Base-by-base conservation (phyloP, 257 asterid genomes). In the Fraxinus pennsylvanica region DNA sequence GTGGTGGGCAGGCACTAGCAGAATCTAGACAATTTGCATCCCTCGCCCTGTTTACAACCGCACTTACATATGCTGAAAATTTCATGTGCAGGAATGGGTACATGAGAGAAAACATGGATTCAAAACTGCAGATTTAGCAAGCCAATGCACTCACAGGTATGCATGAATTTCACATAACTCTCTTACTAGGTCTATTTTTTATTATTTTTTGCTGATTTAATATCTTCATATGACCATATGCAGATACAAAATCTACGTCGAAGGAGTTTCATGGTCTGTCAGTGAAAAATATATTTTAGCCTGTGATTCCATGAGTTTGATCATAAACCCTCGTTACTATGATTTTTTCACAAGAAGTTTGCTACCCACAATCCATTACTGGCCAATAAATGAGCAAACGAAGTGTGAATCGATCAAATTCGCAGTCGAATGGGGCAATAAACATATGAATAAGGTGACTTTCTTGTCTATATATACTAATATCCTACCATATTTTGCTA, bases 351-450 rank as follows among this genome's bases (percentile, higher is more conserved):
- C 96, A 14, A 92, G 99, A 79, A 87, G 92, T 78, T 85, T 94
- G 84, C 73, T 88, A 75, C 97, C 99, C 73, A 79, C 86, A 25
- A 33, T 90, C 39, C 97, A 92, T 79, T 94, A 89, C 80, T 94
- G 96, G 97, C 99, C 97, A 8, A 86, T 94, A 32, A 70, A 78
- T 68, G 80, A 82, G 35, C 75, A 63, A 0, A 78, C 73, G 45
- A 85, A 76, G 80, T 94, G 99, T 63, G 78, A 69, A 12, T 86
- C 97, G 9, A 84, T 90, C 71, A 88, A 91, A 45, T 91, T 78
- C 84, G 94, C 97, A 9, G 99, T 94, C 43, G 92, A 90, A 36
- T 94, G 97, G 97, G 99, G 97, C 75, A 92, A 94, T 83, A 88
- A 86, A 4, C 35, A 88, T 88, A 70, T 86, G 50, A 73, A 87